phyloP scores from a whole-genome alignment of 768 basidiomycete species.

The Podaxis sp. region DNA sequence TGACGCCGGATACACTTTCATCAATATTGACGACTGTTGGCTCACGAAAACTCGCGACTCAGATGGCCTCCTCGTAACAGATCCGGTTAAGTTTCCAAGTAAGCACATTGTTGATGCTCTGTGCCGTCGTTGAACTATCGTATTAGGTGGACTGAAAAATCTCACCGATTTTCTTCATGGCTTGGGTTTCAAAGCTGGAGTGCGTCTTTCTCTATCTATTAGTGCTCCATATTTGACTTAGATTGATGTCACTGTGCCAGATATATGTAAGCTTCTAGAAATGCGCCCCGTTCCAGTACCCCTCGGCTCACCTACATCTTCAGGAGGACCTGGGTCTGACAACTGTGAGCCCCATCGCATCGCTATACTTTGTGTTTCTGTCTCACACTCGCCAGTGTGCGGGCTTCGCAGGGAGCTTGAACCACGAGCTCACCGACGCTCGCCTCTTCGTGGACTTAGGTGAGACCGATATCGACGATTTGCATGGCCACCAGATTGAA shows the following conservation, averaged over 20 bases:
- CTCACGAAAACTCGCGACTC: conserved; percentile 22
- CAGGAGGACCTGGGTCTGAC: conserved; percentile 26
- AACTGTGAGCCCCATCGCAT: conserved; percentile 18
- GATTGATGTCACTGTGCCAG: conserved; percentile 1
- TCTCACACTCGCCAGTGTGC: conserved; percentile 20
- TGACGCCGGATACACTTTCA: conserved; percentile 25
- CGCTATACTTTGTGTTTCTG: not conserved
- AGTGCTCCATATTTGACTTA: not conserved
- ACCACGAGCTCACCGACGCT: conserved; percentile 27
- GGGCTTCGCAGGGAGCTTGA: conserved; percentile 26
- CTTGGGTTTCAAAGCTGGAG: conserved; percentile 27
- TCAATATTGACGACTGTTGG: conserved; percentile 29
- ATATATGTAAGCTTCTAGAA: conserved; percentile 19
- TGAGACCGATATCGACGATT: not conserved
- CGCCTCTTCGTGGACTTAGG: conserved; percentile 26
- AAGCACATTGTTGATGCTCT: not conserved
- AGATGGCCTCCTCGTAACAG: conserved; percentile 21
- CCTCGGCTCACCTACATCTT: not conserved
- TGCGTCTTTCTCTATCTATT: conserved; percentile 10
- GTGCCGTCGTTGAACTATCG: not conserved
- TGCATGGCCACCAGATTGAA: not conserved
- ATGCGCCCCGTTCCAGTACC: not conserved
- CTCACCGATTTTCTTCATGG: conserved; percentile 25
- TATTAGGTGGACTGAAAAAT: conserved; percentile 22
- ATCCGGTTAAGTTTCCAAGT: conserved; percentile 25